Base-by-base conservation (phyloP, 495 filamentous ascomycete genomes). In the Aspergillus asperescens region DNA sequence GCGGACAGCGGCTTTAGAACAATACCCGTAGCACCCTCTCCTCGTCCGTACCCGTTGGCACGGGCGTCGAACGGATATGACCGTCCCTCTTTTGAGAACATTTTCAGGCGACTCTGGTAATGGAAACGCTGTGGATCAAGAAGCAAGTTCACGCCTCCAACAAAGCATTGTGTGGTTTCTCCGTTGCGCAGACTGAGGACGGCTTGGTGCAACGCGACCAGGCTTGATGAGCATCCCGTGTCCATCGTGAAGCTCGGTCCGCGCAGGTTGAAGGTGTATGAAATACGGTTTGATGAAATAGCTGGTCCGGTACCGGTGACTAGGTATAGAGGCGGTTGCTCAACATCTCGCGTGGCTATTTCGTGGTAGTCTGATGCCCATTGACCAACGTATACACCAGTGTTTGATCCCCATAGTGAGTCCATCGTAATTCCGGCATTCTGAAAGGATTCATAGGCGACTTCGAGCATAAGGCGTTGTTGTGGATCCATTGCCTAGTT, bases 361-460 rank as follows among this genome's bases (percentile, higher is more conserved):
- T 67, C 64, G 9, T 60, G 60, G 39, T 71, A 71, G 23, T 71
- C 68, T 18, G 56, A 56, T 20, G 40, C 57, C 38, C 68, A 66
- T 7, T 56, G 57, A 0, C 75, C 78, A 2, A 75, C 69, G 41
- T 69, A 81, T 15, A 75, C 74, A 8, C 69, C 68, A 5, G 78
- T 81, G 18, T 75, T 63, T 1, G 69, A 71, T n/a, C 76, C 77
- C 5, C 70, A 57, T 1, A 83, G 53, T 1, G 58, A 43, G 3
- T 56, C 15, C 13, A 70, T 32, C 2, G 65, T 54, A 9, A 70
- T 58, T 20, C 68, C 69, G 10, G 65, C 68, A 45, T 61, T 67
- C 20, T 87, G 82, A 12, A 86, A 63, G 0, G 75, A 76, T 52
- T 86, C 80, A 40, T 83, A 87, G 10, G 76, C 69, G 2, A 73